These are phyloP conservation scores for Salisapilia sapeloensis DNA, from an alignment of 352 stramenopile genomes.

Conservation along the genomic window DNA sequence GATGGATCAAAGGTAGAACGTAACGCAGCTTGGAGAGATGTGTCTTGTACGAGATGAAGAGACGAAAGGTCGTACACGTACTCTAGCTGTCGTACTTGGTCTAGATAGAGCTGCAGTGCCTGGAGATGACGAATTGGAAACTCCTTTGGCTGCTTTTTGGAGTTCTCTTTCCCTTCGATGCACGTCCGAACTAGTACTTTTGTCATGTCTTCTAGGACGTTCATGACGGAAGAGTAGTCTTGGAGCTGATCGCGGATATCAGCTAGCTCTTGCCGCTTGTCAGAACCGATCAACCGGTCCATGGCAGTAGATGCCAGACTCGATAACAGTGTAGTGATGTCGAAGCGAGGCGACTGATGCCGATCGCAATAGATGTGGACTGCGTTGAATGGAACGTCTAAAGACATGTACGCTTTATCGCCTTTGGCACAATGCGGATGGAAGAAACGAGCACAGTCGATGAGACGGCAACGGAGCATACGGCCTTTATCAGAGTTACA, in stretches of 20 bases:
- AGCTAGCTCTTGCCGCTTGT: slow-evolving; percentile 23
- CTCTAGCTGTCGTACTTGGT: slow-evolving; percentile 42
- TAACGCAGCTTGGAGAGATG: slow-evolving; percentile 27
- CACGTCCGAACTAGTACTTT: slow-evolving; percentile 26
- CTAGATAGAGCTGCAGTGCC: slow-evolving; percentile 46
- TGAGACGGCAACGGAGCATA: slow-evolving; percentile 35
- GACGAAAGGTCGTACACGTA: slow-evolving; percentile 19
- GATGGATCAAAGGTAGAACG: slow-evolving; percentile 31
- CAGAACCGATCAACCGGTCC: slow-evolving; percentile 21
- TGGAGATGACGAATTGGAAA: slow-evolving; percentile 48
- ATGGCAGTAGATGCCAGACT: slow-evolving; percentile 42
- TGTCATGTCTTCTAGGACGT: slow-evolving; percentile 19
- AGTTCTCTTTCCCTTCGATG: slow-evolving; percentile 22
- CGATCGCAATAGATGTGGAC: slow-evolving; percentile 52
- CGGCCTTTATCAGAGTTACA: slow-evolving; percentile 16
- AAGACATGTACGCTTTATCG: slow-evolving; percentile 1
- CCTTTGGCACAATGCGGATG: slow-evolving; percentile 29
- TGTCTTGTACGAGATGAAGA: slow-evolving; percentile 21
- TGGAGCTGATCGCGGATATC: slow-evolving; percentile 21
- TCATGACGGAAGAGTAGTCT: slow-evolving; percentile 16
- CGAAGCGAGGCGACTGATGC: slow-evolving; percentile 16
- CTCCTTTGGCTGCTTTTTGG: slow-evolving; percentile 27
- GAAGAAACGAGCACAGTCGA: slow-evolving; percentile 40
- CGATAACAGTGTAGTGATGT: slow-evolving; percentile 20
- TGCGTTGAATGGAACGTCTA: slow-evolving; percentile 3